Conservation (phyloP, 2,329 filamentous ascomycete species). For the Apiospora arundinis region DNA sequence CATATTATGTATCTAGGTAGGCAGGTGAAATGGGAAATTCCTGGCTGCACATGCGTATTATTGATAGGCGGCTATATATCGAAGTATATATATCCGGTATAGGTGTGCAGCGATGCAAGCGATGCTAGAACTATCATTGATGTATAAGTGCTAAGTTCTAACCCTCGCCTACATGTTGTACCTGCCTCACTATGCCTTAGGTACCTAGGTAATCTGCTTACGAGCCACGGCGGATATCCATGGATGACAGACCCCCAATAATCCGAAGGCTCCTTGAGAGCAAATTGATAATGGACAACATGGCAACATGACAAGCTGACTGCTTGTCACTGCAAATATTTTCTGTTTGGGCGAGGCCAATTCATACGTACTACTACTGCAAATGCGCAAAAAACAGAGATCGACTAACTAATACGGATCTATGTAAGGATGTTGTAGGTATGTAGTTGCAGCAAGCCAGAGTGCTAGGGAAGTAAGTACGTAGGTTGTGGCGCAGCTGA, state of each 20-base stretch:
- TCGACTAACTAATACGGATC: neutral
- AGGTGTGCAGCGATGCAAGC: no score
- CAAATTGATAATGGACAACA: neutral
- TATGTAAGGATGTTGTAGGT: neutral
- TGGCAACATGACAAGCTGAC: neutral
- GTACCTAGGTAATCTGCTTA: no score
- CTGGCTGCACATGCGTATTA: neutral
- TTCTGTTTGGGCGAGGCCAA: neutral
- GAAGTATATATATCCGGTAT: no score
- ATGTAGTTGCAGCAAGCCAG: constrained; percentile 3
- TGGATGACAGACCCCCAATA: neutral
- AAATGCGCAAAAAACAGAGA: neutral
- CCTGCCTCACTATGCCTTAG: no score
- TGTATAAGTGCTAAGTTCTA: no score
- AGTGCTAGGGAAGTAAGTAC: neutral
- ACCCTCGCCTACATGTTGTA: no score
- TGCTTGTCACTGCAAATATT: neutral
- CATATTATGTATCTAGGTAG: neutral
- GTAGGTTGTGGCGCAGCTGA: constrained; percentile 14
- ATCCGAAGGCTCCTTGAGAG: neutral
- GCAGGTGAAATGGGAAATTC: neutral
- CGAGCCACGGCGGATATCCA: neutral
- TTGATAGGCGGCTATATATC: neutral
- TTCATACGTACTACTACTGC: neutral
- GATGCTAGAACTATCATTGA: no score